These are phyloP conservation scores for Claviceps quebecensis DNA, from an alignment of 2,329 filamentous ascomycete genomes.

Conservation along the genomic window DNA sequence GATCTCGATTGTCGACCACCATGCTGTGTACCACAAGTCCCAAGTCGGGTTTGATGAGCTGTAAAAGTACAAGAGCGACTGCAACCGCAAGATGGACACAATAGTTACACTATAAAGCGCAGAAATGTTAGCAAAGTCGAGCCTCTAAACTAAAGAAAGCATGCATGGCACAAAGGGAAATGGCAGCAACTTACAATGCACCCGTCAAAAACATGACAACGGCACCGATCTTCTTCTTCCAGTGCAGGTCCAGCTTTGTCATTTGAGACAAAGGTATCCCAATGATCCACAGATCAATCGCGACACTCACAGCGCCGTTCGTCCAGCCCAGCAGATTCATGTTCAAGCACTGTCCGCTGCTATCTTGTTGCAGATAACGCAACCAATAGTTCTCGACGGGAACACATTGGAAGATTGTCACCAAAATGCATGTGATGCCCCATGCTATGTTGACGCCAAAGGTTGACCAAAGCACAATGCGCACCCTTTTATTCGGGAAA, in stretches of 20 bases:
- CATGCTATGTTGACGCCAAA: neutral
- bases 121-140: neutral
- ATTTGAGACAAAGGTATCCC: conserved; percentile 5
- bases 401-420: conserved; percentile 2
- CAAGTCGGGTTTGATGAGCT: conserved; percentile 4
- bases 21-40: conserved; percentile 4
- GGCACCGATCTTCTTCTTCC: conserved; percentile 5
- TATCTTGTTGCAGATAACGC: neutral
- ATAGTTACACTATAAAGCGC: conserved; percentile 2
- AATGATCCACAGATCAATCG: conserved; percentile 5
- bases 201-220: conserved; percentile 6
- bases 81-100: conserved; percentile 5
- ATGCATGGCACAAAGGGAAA: too few species aligned
- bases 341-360: conserved; percentile 3
- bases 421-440: neutral
- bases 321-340: conserved; percentile 4
- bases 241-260: conserved; percentile 3
- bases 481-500: conserved; percentile 1
- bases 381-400: conserved; percentile 3
- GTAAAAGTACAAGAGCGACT: conserved; percentile 4
- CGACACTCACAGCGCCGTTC: conserved; percentile 3
- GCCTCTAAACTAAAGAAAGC: neutral
- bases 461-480: conserved; percentile 1
- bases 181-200: conserved; percentile 1
- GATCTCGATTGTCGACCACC: conserved; percentile 7